phyloP scores from a whole-genome alignment of 257 asterid species.

The Solanum stenotomum region DNA sequence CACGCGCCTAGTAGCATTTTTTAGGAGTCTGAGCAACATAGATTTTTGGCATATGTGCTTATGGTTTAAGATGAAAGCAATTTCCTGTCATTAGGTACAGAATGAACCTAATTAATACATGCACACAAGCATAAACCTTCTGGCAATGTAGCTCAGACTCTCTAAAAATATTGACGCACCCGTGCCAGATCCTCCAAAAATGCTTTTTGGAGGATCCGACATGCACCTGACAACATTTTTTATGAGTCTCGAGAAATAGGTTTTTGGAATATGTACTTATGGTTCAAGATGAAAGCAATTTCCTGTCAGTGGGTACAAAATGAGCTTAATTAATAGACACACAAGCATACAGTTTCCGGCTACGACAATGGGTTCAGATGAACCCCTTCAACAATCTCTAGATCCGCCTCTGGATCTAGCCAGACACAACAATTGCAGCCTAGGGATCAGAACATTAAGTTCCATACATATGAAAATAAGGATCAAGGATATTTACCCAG shows the following conservation, averaged over 20 bases:
- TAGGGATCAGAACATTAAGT: background rate
- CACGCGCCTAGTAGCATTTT: background rate
- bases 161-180: too few relatives aligned
- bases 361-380: background rate
- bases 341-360: too few relatives aligned
- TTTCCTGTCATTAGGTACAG: too few relatives aligned
- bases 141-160: too few relatives aligned
- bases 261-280: background rate
- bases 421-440: background rate
- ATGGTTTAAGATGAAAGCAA: too few relatives aligned
- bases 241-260: rapidly evolving
- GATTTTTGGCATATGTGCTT: too few relatives aligned
- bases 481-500: slow-evolving; percentile 52
- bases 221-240: background rate
- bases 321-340: background rate
- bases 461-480: background rate
- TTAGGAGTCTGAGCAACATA: too few relatives aligned
- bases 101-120: too few relatives aligned
- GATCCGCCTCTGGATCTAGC: background rate
- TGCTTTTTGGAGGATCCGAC: too few relatives aligned
- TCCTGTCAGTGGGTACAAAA: background rate
- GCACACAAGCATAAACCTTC: too few relatives aligned
- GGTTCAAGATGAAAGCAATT: background rate
- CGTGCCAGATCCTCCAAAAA: too few relatives aligned
- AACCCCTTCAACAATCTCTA: background rate